Percentiles rank a stretch among this genome's conserved stretches.
These are phyloP conservation scores for Taiwanofungus camphoratus DNA, from an alignment of 1,284 basidiomycete genomes.

Conservation along the genomic window DNA sequence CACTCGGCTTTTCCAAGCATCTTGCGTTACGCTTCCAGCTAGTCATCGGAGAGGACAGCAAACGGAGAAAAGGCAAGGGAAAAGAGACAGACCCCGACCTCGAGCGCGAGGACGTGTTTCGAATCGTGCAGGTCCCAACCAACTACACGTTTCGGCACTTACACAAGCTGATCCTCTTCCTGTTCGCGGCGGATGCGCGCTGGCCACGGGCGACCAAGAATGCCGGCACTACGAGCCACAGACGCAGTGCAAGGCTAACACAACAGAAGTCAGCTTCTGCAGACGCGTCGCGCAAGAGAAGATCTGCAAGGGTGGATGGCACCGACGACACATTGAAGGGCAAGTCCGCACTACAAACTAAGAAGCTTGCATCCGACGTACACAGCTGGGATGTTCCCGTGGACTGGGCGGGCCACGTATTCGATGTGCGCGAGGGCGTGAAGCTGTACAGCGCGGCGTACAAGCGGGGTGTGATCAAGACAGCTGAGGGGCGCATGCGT, in stretches of 20 bases:
- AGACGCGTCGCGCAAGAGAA: background rate
- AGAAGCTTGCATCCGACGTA: background rate
- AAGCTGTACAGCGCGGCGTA: conserved; percentile 34
- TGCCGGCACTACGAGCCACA: conserved; percentile 9
- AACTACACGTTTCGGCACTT: conserved; percentile 67
- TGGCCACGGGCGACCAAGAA: conserved; percentile 7
- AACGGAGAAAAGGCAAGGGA: background rate
- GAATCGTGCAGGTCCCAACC: conserved; percentile 62
- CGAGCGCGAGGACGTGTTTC: conserved; percentile 42
- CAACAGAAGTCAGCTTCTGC: background rate
- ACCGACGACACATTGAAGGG: background rate
- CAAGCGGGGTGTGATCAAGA: conserved; percentile 48
- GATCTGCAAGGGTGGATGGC: background rate
- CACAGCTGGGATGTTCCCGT: conserved; percentile 12
- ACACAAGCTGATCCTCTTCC: conserved; percentile 53
- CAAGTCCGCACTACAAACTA: background rate
- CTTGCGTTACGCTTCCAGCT: conserved; percentile 64
- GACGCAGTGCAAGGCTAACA: conserved; percentile 6
- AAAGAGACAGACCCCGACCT: conserved; percentile 8
- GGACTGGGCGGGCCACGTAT: conserved; percentile 40
- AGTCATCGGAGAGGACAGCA: conserved; percentile 18
- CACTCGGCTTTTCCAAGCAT: conserved; percentile 46
- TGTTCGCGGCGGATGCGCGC: conserved; percentile 43
- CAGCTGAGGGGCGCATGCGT: conserved; percentile 39
- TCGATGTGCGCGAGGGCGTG: conserved; percentile 49